These are phyloP conservation scores for Myriosclerotinia duriaeana DNA, from an alignment of 2,329 filamentous ascomycete genomes.

Conservation along the genomic window DNA sequence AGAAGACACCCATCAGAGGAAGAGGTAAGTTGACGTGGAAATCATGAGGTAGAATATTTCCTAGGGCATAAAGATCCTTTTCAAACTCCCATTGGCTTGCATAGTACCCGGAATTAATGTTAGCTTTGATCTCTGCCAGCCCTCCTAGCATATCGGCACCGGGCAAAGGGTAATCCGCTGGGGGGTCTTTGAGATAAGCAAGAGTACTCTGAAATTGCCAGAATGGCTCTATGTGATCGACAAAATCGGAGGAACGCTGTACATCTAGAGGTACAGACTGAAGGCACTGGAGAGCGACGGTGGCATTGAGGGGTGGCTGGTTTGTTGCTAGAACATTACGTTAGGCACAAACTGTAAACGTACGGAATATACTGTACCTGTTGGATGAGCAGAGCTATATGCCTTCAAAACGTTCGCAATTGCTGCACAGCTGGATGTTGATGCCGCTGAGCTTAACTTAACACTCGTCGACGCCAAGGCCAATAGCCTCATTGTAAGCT, in stretches of 20 bases:
- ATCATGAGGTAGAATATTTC: slow-evolving; percentile 52
- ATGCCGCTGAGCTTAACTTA: background rate
- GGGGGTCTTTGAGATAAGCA: slow-evolving; percentile 35
- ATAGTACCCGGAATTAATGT: slow-evolving; percentile 26
- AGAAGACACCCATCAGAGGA: slow-evolving; percentile 50
- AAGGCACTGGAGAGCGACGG: slow-evolving; percentile 28
- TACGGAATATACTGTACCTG: background rate
- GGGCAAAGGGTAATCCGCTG: slow-evolving; percentile 26
- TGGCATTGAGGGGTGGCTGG: background rate
- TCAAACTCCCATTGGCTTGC: slow-evolving; percentile 32
- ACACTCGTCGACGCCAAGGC: background rate
- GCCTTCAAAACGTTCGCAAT: background rate
- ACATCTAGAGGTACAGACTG: slow-evolving; percentile 27
- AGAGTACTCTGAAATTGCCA: slow-evolving; percentile 29
- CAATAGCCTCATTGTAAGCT: background rate
- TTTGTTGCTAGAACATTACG: slow-evolving; percentile 3
- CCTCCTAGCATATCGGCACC: slow-evolving; percentile 31
- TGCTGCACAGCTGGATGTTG: background rate
- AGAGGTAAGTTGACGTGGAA: slow-evolving; percentile 49
- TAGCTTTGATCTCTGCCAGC: slow-evolving; percentile 27
- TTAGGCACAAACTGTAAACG: background rate
- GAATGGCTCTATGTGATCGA: slow-evolving; percentile 28
- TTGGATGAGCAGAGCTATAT: background rate
- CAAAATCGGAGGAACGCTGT: slow-evolving; percentile 24
- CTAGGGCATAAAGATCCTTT: slow-evolving; percentile 26